These are phyloP conservation scores for Pleurotus citrinopileatus DNA, from an alignment of 768 basidiomycete genomes.

Conservation along the genomic window DNA sequence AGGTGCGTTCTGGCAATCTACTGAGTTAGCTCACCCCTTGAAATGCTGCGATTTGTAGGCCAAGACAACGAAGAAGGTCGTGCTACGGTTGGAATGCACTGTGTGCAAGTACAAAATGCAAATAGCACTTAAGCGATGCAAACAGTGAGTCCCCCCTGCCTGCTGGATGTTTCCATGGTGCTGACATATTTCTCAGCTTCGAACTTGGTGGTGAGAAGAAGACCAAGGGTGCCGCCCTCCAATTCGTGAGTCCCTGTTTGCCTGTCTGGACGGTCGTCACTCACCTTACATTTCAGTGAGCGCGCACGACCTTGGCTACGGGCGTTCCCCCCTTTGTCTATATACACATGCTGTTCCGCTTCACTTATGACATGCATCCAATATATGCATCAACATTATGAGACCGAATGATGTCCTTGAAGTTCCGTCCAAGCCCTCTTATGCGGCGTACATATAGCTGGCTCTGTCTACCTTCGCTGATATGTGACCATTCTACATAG, in stretches of 20 bases:
- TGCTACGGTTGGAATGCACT: slow-evolving; percentile 96
- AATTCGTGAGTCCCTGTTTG: slow-evolving; percentile 54
- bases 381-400: neutral
- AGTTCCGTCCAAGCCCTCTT: neutral
- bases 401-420: neutral
- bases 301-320: neutral
- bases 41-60: slow-evolving; percentile 45
- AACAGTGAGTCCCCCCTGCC: slow-evolving; percentile 67
- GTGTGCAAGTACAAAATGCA: slow-evolving; percentile 99
- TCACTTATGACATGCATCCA: neutral
- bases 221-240: slow-evolving; percentile 95
- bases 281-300: neutral
- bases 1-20: slow-evolving; percentile 46
- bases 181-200: slow-evolving; percentile 55
- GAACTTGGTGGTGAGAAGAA: slow-evolving; percentile 99
- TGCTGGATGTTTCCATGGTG: neutral
- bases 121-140: slow-evolving; percentile 95
- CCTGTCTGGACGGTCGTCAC: neutral
- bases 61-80: slow-evolving; percentile 99
- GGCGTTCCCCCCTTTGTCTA: neutral
- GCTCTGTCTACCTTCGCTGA: too few species aligned
- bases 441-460: too few species aligned
- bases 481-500: too few species aligned
- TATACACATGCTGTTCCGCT: neutral
- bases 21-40: neutral